Percentiles rank a stretch among this genome's conserved stretches.
Evolutionary conservation across 495 filamentous ascomycete species (phyloP).

Genomic region (Cercophora samala): DNA sequence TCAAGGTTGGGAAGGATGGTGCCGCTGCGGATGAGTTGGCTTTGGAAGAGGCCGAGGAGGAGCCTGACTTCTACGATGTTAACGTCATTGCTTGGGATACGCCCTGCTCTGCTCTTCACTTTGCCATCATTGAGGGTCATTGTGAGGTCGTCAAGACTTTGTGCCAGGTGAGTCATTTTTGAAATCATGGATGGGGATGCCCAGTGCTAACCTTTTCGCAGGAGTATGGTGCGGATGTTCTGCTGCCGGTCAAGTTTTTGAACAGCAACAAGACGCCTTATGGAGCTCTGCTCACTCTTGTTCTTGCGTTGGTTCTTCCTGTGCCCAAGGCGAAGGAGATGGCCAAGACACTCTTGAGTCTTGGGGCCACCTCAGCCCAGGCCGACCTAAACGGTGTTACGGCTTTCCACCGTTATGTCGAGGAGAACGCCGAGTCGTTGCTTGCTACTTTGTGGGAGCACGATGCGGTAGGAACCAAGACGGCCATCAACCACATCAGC

Average conservation of each 20-base stretch:
- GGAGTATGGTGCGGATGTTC: constrained; percentile 68
- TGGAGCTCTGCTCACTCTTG: constrained; percentile 61
- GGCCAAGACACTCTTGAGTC: constrained; percentile 57
- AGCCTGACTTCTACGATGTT: constrained; percentile 75
- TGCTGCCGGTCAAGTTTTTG: constrained; percentile 63
- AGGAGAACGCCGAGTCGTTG: constrained; percentile 46
- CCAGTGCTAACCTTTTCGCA: constrained; percentile 1
- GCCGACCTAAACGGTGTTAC: constrained; percentile 59
- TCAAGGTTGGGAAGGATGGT: constrained; percentile 54
- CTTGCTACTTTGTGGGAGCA: constrained; percentile 55
- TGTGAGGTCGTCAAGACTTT: constrained; percentile 62
- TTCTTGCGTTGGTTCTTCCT: constrained; percentile 57
- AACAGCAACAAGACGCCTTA: constrained; percentile 45
- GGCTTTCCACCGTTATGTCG: constrained; percentile 56
- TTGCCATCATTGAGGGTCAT: constrained; percentile 71
- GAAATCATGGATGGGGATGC: constrained; percentile 1
- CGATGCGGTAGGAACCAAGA: constrained; percentile 58
- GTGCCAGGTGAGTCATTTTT: constrained; percentile 44
- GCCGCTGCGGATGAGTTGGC: constrained; percentile 31
- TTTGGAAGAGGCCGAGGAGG: constrained; percentile 56
- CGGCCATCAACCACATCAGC: constrained; percentile 61
- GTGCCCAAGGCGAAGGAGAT: constrained; percentile 58
- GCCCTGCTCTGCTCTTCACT: constrained; percentile 65
- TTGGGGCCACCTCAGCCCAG: constrained; percentile 71
- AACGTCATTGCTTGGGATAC: constrained; percentile 74